Base-by-base conservation (phyloP, 73 alveolate species). In the Paramecium primaurelia region DNA sequence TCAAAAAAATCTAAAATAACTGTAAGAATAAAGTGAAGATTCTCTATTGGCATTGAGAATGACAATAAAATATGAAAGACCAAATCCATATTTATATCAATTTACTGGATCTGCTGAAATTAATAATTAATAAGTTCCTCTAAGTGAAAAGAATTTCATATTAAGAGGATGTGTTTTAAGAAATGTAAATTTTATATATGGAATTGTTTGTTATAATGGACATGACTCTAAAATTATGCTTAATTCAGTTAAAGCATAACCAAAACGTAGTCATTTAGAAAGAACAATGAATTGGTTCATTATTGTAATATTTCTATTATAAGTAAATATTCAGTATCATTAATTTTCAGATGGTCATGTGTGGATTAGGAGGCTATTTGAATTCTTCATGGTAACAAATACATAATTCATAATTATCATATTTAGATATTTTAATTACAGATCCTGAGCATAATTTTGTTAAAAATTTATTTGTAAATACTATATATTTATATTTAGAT, bases 141-240 rank as follows among this genome's bases (percentile, higher is more conserved):
- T 89, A 2, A 88, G 75, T 42, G 77, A 71, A 1, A 51, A 73
- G 11, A 89, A 89, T 10, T 92, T 95, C 88, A 75, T 95, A 45
- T 86, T 95, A 36, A 80, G 97, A 47, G 97, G 97, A 1, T 93
- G 96, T 68, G 10, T 84, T 11, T 83, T 95, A 71, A 95, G 95
- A 59, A 92, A 95, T 77, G 93, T 95, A 12, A 95, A 83, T 32
- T 95, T 51, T 85, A 89, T 95, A 26, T 92, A 92, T 26, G 97
- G 97, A 20, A 86, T 86, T 5, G 96, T 94, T 3, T 92, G 92
- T 20, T 95, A 95, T 51, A 59, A 92, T 25, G 97, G 97, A 2
- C 94, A 90, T 34, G 95, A 95, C 92, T 93, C 96, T 16, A 95
- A 95, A 71, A 93, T 94, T 71, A 93, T 95, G 95, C 89, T 95